Evolutionary conservation across 306 rosid species (phyloP).

Genomic region (Leucaena leucocephala): DNA sequence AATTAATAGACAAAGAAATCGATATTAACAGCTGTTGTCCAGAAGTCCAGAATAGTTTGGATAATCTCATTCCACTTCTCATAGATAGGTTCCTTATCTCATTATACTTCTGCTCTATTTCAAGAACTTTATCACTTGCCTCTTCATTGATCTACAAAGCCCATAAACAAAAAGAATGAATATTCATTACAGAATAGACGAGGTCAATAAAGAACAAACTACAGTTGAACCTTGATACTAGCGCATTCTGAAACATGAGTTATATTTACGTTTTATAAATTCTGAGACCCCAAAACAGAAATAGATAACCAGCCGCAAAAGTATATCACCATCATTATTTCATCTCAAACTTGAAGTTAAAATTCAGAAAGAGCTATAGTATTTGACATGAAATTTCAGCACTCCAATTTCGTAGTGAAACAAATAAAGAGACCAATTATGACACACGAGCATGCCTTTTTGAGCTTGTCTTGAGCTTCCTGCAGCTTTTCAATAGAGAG

Average conservation of each 20-base stretch:
- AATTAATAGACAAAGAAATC: not conserved
- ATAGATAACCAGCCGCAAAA: not conserved
- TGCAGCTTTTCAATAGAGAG: constrained; percentile 81
- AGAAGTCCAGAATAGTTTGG: constrained; percentile 87
- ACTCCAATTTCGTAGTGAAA: not conserved
- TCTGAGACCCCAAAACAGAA: not conserved
- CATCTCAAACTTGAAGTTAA: not conserved
- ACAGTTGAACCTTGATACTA: not conserved
- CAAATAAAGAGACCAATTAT: no score
- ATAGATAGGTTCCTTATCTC: constrained; percentile 81
- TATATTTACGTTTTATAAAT: not conserved
- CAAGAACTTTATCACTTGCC: constrained; percentile 87
- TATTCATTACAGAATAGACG: not conserved
- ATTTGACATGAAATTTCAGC: not conserved
- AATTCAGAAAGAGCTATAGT: not conserved
- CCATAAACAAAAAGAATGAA: constrained; percentile 9
- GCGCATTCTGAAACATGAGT: not conserved
- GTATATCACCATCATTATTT: not conserved
- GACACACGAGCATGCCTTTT: constrained; percentile 52
- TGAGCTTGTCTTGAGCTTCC: constrained; percentile 91
- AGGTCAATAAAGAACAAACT: not conserved
- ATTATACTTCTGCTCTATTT: constrained; percentile 88
- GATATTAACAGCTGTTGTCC: constrained; percentile 81
- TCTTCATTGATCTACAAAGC: constrained; percentile 79
- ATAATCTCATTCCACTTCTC: constrained; percentile 75